phyloP scores from a whole-genome alignment of 345 rosid genomes.

The Firmiana major region DNA sequence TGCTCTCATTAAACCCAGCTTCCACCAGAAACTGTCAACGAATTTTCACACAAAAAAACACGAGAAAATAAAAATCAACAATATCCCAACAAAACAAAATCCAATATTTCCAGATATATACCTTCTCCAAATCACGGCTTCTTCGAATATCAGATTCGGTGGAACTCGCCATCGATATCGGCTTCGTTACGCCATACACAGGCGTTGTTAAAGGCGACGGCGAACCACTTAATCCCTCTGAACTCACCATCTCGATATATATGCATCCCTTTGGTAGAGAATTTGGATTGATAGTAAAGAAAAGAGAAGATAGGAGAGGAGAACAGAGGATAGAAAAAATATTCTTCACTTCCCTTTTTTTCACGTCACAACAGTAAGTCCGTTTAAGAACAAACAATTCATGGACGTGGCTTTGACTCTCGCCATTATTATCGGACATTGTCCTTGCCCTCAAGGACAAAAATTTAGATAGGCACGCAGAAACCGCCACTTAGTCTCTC shows the following conservation, averaged over 20 bases:
- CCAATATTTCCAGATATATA: slow-evolving; percentile 8
- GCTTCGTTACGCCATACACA: slow-evolving; percentile 46
- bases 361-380: no score
- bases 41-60: background rate
- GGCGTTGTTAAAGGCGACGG: slow-evolving; percentile 5
- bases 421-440: no score
- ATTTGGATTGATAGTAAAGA: no score
- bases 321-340: no score
- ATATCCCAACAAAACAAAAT: background rate
- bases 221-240: slow-evolving; percentile 30
- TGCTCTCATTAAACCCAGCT: slow-evolving; percentile 54
- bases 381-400: no score
- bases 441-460: no score
- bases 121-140: slow-evolving; percentile 48
- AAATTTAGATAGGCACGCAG: no score
- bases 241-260: slow-evolving; percentile 35
- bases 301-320: no score
- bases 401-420: no score
- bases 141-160: slow-evolving; percentile 39
- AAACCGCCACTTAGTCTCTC: no score
- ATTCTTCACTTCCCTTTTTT: no score
- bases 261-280: no score
- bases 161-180: slow-evolving; percentile 53
- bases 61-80: background rate
- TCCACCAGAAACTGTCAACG: slow-evolving; percentile 40